phyloP scores from a whole-genome alignment of 2,329 filamentous ascomycete species.

The Camillea tinctor region DNA sequence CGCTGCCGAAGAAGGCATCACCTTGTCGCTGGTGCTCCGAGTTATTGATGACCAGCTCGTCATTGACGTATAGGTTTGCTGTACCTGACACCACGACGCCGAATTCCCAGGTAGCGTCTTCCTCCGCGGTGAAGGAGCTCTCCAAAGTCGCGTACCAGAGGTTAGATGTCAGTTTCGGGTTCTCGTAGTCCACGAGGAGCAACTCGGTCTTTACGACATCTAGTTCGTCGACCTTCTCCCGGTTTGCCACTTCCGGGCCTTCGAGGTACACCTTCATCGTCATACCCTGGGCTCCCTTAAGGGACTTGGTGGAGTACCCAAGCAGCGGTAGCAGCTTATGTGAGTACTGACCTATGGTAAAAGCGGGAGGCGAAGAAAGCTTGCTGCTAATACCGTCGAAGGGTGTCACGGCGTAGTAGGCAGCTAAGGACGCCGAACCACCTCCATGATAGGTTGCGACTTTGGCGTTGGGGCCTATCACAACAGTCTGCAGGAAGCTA shows the following conservation, averaged over 20 bases:
- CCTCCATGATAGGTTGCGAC: constrained; percentile 60
- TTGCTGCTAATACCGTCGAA: constrained; percentile 66
- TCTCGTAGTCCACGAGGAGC: constrained; percentile 49
- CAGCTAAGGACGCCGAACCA: constrained; percentile 59
- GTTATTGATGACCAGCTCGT: constrained; percentile 63
- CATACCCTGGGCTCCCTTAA: constrained; percentile 56
- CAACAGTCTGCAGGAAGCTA: constrained; percentile 41
- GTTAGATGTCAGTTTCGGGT: constrained; percentile 50
- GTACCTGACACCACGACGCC: constrained; percentile 65
- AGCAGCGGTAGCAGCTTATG: constrained; percentile 63
- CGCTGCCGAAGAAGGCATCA: constrained; percentile 64
- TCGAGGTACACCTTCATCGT: constrained; percentile 63
- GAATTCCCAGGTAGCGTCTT: constrained; percentile 62
- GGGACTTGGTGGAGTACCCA: constrained; percentile 49
- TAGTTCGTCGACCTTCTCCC: constrained; percentile 52
- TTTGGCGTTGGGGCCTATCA: constrained; percentile 59
- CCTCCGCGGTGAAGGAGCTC: constrained; percentile 57
- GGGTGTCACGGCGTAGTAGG: constrained; percentile 70
- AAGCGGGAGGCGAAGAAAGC: constrained; percentile 43
- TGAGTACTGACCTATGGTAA: constrained; percentile 61
- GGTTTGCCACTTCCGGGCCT: constrained; percentile 45
- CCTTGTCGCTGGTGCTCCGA: constrained; percentile 61
- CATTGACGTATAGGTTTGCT: constrained; percentile 64
- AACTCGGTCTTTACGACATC: constrained; percentile 48
- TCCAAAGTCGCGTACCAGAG: constrained; percentile 63